Percentiles rank a stretch among this genome's conserved stretches.
Conservation (phyloP, 2,329 filamentous ascomycete species). For the Colletotrichum melonis region DNA sequence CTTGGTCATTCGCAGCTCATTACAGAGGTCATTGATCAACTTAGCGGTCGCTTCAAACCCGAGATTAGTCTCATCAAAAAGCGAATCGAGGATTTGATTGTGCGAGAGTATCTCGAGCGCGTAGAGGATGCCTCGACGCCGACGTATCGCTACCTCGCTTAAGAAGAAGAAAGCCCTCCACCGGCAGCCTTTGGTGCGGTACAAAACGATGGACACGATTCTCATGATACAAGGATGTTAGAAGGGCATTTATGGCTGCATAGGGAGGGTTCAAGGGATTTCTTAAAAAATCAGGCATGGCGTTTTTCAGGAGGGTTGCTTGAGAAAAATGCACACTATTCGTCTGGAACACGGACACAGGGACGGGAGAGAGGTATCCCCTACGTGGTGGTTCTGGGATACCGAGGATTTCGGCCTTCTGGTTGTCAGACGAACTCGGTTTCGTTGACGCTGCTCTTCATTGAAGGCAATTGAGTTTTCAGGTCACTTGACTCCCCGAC, state of each 20-base stretch:
- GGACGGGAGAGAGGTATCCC: background rate
- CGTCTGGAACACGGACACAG: background rate
- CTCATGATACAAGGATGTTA: conserved; percentile 2
- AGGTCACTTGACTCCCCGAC: background rate
- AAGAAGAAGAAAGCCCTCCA: conserved; percentile 27
- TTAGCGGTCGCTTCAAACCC: conserved; percentile 77
- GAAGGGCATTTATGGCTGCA: background rate
- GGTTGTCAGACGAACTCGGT: background rate
- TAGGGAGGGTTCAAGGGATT: background rate
- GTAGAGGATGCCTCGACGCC: conserved; percentile 74
- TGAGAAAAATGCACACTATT: background rate
- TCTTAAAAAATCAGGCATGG: conserved; percentile 3
- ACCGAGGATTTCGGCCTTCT: background rate
- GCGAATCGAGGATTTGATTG: conserved; percentile 82
- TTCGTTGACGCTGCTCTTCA: too few relatives aligned
- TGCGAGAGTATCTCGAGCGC: conserved; percentile 81
- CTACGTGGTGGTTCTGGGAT: background rate
- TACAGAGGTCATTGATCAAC: conserved; percentile 77
- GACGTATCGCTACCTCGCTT: conserved; percentile 79
- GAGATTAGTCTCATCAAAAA: conserved; percentile 84
- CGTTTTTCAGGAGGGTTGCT: conserved; percentile 1
- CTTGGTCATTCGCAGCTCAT: conserved; percentile 76
- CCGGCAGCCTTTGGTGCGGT: background rate
- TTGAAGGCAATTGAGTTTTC: background rate
- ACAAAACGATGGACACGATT: conserved; percentile 3